Evolutionary conservation across 2,329 filamentous ascomycete species (phyloP), one percentile per base, ranked within the genome.

Genomic region (Nigrospora oryzae): DNA sequence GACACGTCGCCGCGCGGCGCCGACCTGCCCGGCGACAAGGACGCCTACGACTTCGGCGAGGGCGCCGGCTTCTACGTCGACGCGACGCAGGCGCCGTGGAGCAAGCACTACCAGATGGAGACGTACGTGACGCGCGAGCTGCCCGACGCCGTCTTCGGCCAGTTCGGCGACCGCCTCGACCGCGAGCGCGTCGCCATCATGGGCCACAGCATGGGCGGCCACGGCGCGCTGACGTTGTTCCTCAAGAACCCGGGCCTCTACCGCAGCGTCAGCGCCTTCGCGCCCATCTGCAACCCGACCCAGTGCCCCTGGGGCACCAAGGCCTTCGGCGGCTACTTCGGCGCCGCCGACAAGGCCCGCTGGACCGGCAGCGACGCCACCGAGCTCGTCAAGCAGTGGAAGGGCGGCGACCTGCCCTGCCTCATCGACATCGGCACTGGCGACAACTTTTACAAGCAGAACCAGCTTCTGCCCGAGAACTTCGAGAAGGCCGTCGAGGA

Each of bases 201-300:
- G 36, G 93, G 93, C 6, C 93, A 98, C 70, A 90, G 84, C 57
- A 98, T 98, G 93, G 93, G 93, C 53, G 93, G 93, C 0, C 93
- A 98, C 66, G 93, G 93, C 51, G 93, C 93, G 38, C 72, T 98
- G 55, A 95, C 90, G 38, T 69, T 97, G 56, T 97, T 86, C 72
- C 75, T 98, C 43, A 91, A 88, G 71, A 85, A 97, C 68, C 90
- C 93, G 0, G 89, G 86, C 51, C 81, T 79, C 70, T 98, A 95
- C 74, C 86, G 84, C 70, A 88, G 82, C 52, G 89, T 93, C 46
- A 90, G 84, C 50, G 91, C 91, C 2, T 95, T 94, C 61, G 87
- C 93, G 40, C 91, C 91, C 16, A 94, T 97, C 57, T 67, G 82
- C 42, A 97, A 97, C 70, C 93, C 91, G 1, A 74, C 75, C 49